A percentile compares a stretch with the other conserved stretches of the same genome.
These are phyloP conservation scores for Aquilaria sinensis DNA, from an alignment of 345 rosid genomes.

Conservation along the genomic window DNA sequence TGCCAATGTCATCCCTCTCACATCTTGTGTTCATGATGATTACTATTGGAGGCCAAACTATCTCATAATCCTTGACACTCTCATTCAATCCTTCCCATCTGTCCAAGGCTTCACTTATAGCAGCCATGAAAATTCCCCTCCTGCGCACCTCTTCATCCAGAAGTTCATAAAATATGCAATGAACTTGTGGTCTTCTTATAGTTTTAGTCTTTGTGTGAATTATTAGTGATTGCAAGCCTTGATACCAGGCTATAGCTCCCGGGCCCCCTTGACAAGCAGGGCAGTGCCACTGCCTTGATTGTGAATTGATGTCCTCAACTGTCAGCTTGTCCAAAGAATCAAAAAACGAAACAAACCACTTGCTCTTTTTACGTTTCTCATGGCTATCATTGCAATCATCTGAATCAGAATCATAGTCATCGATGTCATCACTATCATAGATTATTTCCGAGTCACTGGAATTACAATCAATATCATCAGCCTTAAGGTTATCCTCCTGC, in stretches of 20 bases:
- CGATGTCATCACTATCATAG: constrained; percentile 12
- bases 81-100: constrained; percentile 31
- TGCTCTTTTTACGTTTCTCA: constrained; percentile 26
- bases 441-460: constrained; percentile 18
- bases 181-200: constrained; percentile 27
- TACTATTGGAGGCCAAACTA: constrained; percentile 34
- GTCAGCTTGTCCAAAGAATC: constrained; percentile 21
- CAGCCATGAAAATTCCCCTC: constrained; percentile 28
- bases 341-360: constrained; percentile 32
- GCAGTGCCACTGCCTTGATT: constrained; percentile 37
- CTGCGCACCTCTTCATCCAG: constrained; percentile 36
- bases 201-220: constrained; percentile 34
- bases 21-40: constrained; percentile 35
- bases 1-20: constrained; percentile 33
- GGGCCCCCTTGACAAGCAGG: constrained; percentile 45
- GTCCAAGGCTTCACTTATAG: constrained; percentile 31
- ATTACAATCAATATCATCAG: constrained; percentile 17
- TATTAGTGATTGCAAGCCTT: constrained; percentile 30
- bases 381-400: constrained; percentile 27
- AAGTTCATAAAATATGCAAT: constrained; percentile 31
- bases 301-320: constrained; percentile 26
- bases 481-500: constrained; percentile 4
- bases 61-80: constrained; percentile 27
- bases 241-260: constrained; percentile 43
- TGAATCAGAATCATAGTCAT: constrained; percentile 27